Conservation (phyloP, 768 basidiomycete species). For the Boletus subparvulus region DNA sequence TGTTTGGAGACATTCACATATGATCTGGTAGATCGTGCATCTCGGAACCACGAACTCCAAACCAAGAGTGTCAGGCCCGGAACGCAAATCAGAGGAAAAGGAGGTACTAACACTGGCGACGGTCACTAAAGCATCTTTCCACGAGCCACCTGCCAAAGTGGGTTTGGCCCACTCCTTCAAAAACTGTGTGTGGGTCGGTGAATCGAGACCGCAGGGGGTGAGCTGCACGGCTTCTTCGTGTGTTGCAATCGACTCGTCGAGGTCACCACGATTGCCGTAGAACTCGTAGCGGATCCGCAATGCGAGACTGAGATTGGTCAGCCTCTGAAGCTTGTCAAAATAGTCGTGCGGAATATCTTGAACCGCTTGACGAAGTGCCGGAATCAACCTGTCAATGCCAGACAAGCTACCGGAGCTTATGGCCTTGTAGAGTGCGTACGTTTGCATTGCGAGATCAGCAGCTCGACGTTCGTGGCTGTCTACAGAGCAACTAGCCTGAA, state of each 20-base stretch:
- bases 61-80: background rate
- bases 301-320: conserved; percentile 16
- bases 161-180: background rate
- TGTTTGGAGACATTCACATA: background rate
- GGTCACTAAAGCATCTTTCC: background rate
- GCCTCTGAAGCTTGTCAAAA: background rate
- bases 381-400: background rate
- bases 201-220: background rate
- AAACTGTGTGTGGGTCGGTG: background rate
- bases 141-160: background rate
- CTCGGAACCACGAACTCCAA: background rate
- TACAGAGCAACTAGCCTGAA: background rate
- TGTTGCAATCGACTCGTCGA: conserved; percentile 17
- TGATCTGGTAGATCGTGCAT: background rate
- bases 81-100: too few relatives aligned
- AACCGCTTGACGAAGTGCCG: background rate
- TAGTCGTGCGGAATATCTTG: background rate
- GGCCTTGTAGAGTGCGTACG: background rate
- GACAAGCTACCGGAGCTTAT: background rate
- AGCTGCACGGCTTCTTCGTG: background rate
- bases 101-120: background rate
- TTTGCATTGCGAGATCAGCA: conserved; percentile 1
- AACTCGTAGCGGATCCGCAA: conserved; percentile 4
- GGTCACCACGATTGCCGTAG: background rate
- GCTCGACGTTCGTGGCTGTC: background rate